phyloP scores from a whole-genome alignment of 116 monocot species.

The Iris pallida region DNA sequence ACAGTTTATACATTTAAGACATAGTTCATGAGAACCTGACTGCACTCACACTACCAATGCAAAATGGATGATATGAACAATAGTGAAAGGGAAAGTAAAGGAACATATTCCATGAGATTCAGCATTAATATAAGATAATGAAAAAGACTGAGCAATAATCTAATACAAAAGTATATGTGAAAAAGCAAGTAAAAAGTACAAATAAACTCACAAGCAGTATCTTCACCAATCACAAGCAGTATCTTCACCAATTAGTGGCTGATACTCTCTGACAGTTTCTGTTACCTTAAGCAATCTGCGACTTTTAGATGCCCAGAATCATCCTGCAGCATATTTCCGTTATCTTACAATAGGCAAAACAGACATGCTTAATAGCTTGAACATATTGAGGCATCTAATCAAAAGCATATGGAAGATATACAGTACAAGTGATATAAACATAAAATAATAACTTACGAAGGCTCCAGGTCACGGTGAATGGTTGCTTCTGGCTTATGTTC shows the following conservation, averaged over 20 bases:
- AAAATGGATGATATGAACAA: too few species aligned
- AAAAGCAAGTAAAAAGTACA: too few species aligned
- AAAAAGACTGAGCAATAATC: too few species aligned
- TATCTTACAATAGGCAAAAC: constrained; percentile 39
- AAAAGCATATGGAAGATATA: background rate
- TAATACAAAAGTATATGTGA: too few species aligned
- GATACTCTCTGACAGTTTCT: constrained; percentile 64
- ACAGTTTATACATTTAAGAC: too few species aligned
- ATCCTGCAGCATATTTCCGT: constrained; percentile 96
- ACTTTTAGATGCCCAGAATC: constrained; percentile 96
- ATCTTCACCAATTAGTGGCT: too few species aligned
- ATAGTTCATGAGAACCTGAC: too few species aligned
- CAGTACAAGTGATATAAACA: constrained; percentile 1
- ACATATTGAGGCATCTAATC: constrained; percentile 20
- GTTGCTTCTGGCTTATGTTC: constrained; percentile 94
- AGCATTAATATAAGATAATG: too few species aligned
- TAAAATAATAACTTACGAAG: constrained; percentile 68
- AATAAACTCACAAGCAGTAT: constrained; percentile 61
- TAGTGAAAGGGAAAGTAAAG: too few species aligned
- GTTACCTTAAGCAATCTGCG: constrained; percentile 73
- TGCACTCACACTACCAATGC: too few species aligned
- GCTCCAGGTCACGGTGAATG: constrained; percentile 98
- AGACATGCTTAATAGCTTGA: constrained; percentile 24
- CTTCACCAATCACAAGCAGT: constrained; percentile 46
- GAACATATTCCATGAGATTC: too few species aligned